Evolutionary conservation across 2,329 filamentous ascomycete species (phyloP).

Genomic region (Curvularia verruculosa): DNA sequence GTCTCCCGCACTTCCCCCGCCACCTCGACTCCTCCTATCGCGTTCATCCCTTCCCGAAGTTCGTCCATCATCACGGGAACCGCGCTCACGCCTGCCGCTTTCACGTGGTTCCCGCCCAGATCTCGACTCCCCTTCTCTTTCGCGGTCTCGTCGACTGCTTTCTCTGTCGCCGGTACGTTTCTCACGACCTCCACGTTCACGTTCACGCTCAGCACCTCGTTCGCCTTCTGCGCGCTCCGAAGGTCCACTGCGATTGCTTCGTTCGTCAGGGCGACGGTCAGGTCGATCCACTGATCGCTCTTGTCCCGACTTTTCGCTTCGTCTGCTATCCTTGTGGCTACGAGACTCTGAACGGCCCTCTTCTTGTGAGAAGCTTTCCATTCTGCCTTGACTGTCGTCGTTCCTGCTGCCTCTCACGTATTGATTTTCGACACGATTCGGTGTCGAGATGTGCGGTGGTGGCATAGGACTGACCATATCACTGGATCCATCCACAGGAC

Average conservation of each 20-base stretch:
- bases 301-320: constrained; percentile 38
- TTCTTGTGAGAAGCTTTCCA: constrained; percentile 30
- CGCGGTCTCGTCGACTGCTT: constrained; percentile 24
- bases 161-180: constrained; percentile 35
- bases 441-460: constrained; percentile 32
- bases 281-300: constrained; percentile 33
- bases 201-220: constrained; percentile 33
- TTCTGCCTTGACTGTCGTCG: constrained; percentile 24
- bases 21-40: constrained; percentile 28
- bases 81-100: constrained; percentile 30
- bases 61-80: constrained; percentile 32
- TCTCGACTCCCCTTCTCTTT: constrained; percentile 21
- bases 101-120: constrained; percentile 27
- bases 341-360: constrained; percentile 37
- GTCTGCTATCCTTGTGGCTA: constrained; percentile 36
- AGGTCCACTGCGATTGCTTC: constrained; percentile 30
- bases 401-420: constrained; percentile 28
- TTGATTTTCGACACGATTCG: constrained; percentile 33
- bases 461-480: constrained; percentile 29
- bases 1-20: constrained; percentile 21
- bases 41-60: constrained; percentile 33
- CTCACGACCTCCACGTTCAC: constrained; percentile 34
- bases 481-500: constrained; percentile 23
- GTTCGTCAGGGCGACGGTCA: constrained; percentile 37
- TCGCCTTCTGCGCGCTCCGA: constrained; percentile 31